Evolutionary conservation across 2,329 filamentous ascomycete species (phyloP), one percentile per base, ranked within the genome.

Genomic region (Paraconiothyrium sp.): DNA sequence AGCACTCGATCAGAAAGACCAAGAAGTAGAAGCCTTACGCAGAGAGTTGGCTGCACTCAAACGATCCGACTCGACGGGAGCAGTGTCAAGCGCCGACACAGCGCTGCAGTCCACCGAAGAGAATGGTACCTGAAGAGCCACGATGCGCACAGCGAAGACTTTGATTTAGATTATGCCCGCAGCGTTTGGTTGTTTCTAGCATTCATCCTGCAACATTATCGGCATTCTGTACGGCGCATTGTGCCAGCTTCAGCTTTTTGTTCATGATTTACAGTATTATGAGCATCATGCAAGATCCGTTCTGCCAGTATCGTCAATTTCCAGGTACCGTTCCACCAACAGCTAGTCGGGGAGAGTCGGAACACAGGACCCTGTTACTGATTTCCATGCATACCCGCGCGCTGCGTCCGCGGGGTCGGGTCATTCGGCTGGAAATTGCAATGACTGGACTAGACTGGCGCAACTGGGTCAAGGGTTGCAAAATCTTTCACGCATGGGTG

Each of bases 1-100:
- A 62, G 83, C 88, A 68, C 86, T 93, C 14, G 85, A 85, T 27
- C 84, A 85, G 59, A 87, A 90, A 16, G 91, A 92, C 71, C 84
- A 84, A 67, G 89, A 88, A 75, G 78, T 92, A 63, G 76, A 77
- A 57, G 67, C 67, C 16, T 49, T 80, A 54, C 71, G 71, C 74
- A 86, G 85, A 68, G 88, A 87, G 75, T 72, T 92, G 54, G 74
- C 72, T 13, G 70, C 70, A 3, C 44, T 78, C 39, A 72, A 67
- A 52, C 63, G 68, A 56, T 64, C 66, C 20, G 69, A 60, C 30
- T 68, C 69, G 1, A 64, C 63, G 9, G 64, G 59, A 41, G 50
- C 37, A 13, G 22, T 32, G 22, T 35, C 59, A 10, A 41, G 54
- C 43, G 43, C 44, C 34, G 47, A 54, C 27, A 56, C 43, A 14